Evolutionary conservation across 1,139 yeast species (phyloP), one percentile per base, ranked within the genome.

Genomic region (Debaryomyces sp.): DNA sequence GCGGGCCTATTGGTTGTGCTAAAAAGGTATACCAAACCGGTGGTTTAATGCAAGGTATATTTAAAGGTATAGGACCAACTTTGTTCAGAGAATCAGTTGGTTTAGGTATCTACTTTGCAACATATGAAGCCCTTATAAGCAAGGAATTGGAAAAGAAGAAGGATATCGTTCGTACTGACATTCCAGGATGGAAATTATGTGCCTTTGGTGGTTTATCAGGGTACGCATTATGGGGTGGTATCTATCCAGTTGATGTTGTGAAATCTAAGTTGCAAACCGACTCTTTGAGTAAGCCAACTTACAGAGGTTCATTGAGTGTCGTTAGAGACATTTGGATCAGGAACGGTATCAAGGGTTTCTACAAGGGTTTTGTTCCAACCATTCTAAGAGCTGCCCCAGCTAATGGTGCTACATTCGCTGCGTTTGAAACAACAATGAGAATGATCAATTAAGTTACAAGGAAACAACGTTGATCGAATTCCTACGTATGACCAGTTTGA

Each of bases 321-420:
- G 69, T 81, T 21, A 76, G 64, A 51, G 76, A 77, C 53, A 77
- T 89, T 18, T 77, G 71, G 64, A 66, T 64, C 42, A 75, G 75
- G 7, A 74, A 76, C 46, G 97, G 97, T 30, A 55, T 84, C 46
- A 75, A 75, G 57, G 96, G 96, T 0, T 89, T 92, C 62, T 86
- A 89, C 69, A 84, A 87, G 67, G 98, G 98, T 1, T 90, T 91
- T 63, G 68, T 85, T 21, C 97, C 98, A 44, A 91, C 98, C 1
- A 83, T 92, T 54, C 74, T 92, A 58, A 85, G 98, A 69, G 97
- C 98, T 46, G 96, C 96, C 2, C 98, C 98, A 3, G 98, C 96
- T 15, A 92, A 92, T 63, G 98, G 97, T 45, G 96, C 96, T 27
- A 92, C 98, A 1, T 92, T 92, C 71, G 89, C 90, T 46, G 90